Base-by-base conservation (phyloP, 148 eudicot species). In the Beta vulgaris region DNA sequence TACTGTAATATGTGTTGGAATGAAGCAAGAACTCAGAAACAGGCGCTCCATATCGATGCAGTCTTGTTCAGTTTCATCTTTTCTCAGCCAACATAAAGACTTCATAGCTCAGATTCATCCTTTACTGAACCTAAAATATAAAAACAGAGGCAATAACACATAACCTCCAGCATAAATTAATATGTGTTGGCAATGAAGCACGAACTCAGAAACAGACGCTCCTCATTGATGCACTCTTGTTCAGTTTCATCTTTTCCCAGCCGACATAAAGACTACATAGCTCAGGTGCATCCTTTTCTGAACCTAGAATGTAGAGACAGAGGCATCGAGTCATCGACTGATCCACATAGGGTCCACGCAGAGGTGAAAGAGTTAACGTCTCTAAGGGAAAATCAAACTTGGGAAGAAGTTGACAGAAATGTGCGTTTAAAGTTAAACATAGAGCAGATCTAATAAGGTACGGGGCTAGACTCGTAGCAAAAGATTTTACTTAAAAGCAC, bases 31-130 rank as follows among this genome's bases (percentile, higher is more conserved):
- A 6, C 25, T 51, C 55, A 51, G 25, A 1, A 19, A 3, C 55
- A 51, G 55, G 23, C 55, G 21, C n/a, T 51, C 23, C 55, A 18
- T 25, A 51, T 25, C 21, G 55, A 59, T 25, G 19, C 16, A 59
- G 29, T 59, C 63, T 59, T 59, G 61, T 57, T 57, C 23, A 57
- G 31, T 57, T 57, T 57, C 61, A 57, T 57, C 26, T 13, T 26
- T 32, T 3, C 1, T 32, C n/a, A 10, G 4, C 61, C 13, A 57
- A 57, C 61, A 26, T 57, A 26, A 55, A 55, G 10, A 21, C 61
- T 55, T 10, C 13, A 29, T 59, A 59, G 18, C 34, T 12, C 62
- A 59, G 63, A 12, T 26, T 11, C 35, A 58, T 7, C 62, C 62
- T 58, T 25, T 26, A 8, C 4, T 25, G 12, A 18, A 58, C 32